Conservation (phyloP, 208 protist genomes). For the Acanthamoeba triangularis region DNA sequence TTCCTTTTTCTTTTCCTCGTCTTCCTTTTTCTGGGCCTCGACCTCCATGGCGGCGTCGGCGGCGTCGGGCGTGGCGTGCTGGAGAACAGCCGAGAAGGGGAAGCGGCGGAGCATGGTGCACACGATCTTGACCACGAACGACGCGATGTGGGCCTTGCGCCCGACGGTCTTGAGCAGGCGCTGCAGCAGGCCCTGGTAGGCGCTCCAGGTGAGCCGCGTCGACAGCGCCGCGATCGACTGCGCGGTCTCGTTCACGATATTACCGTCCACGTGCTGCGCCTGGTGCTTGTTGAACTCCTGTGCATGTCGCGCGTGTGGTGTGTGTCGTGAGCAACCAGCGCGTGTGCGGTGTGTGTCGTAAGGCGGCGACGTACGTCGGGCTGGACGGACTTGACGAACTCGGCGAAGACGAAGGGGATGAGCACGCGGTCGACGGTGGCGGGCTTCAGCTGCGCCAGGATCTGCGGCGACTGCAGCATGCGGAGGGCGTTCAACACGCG, state of each 20-base stretch:
- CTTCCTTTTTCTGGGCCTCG: not conserved
- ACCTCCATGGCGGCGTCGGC: not conserved
- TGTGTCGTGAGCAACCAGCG: not conserved
- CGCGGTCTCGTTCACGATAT: constrained; percentile 67
- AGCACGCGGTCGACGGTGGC: constrained; percentile 24
- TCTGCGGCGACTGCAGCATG: constrained; percentile 21
- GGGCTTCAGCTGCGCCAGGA: constrained; percentile 26
- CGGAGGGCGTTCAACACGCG: constrained; percentile 52
- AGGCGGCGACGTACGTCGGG: not conserved
- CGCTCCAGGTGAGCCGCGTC: constrained; percentile 27
- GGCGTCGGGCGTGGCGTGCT: not conserved
- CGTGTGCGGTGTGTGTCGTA: not conserved
- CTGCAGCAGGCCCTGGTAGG: constrained; percentile 38
- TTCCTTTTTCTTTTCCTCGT: not conserved
- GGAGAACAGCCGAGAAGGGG: not conserved
- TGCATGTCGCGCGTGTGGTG: not conserved
- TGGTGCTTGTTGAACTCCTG: constrained; percentile 24
- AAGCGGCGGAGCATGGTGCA: constrained; percentile 65
- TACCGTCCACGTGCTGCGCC: constrained; percentile 50
- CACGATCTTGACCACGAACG: constrained; percentile 33
- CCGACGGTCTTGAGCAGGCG: not conserved
- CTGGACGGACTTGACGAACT: constrained; percentile 40
- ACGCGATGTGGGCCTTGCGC: constrained; percentile 14
- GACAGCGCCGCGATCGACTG: constrained; percentile 35
- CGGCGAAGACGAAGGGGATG: constrained; percentile 42